These are phyloP conservation scores for Pilatotrama ljubarskyi DNA, from an alignment of 768 basidiomycete species.

Conservation along the genomic window DNA sequence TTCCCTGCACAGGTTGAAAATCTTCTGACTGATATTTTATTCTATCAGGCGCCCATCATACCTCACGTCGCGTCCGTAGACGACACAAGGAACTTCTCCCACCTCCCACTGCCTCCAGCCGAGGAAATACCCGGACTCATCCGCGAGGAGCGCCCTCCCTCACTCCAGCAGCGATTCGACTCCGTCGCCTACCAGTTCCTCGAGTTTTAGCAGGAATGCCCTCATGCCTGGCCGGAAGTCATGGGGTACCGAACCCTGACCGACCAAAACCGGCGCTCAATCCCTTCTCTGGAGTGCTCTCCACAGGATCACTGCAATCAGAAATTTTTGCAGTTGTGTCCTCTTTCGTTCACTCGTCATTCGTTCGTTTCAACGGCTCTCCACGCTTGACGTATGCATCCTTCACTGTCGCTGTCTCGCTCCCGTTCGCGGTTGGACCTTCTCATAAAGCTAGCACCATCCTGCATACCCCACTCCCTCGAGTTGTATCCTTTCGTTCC, in stretches of 20 bases:
- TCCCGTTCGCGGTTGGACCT: constrained; percentile 4
- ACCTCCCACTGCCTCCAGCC: constrained; percentile 71
- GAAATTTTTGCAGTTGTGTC: background rate
- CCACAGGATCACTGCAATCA: no score
- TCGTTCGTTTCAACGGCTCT: background rate
- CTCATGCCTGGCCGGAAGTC: background rate
- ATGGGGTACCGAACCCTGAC: constrained; percentile 14
- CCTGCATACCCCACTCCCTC: constrained; percentile 14
- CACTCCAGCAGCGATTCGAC: constrained; percentile 65
- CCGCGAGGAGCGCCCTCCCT: constrained; percentile 57
- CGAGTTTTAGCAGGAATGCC: constrained; percentile 77
- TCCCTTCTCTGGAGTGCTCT: background rate
- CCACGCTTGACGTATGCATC: background rate
- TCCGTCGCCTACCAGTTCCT: constrained; percentile 70
- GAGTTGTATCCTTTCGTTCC: constrained; percentile 21
- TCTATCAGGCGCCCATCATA: constrained; percentile 75
- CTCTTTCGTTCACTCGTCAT: background rate
- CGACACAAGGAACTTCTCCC: constrained; percentile 85
- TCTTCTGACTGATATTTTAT: constrained; percentile 7
- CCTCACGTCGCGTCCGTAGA: constrained; percentile 78
- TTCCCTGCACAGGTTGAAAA: background rate
- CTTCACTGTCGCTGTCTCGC: background rate
- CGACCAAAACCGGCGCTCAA: background rate
- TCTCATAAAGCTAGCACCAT: constrained; percentile 3
- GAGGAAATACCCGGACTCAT: constrained; percentile 81